A percentile compares a stretch with the other conserved stretches of the same genome.
Evolutionary conservation across 2,329 filamentous ascomycete genomes (phyloP).

Genomic region (Graphilbum ipis-grandicollis): DNA sequence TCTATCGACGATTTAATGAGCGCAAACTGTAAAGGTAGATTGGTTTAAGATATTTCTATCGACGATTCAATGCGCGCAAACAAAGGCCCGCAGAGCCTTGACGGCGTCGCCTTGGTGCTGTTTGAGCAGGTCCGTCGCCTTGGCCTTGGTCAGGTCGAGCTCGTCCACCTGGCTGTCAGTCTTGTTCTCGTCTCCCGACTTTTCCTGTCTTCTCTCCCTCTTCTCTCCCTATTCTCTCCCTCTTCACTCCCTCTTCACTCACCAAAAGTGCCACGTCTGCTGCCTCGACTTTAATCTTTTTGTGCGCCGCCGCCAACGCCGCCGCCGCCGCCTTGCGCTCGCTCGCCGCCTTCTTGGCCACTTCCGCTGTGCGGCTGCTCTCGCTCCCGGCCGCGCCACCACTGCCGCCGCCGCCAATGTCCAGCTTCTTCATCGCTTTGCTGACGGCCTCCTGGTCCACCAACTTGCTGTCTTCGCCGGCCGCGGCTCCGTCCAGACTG

Average conservation of each 20-base stretch:
- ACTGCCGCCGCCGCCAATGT: slow-evolving; percentile 13
- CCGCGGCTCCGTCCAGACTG: slow-evolving; percentile 40
- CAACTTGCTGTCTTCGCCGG: slow-evolving; percentile 35
- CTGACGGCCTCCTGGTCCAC: slow-evolving; percentile 54
- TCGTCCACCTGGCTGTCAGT: slow-evolving; percentile 38
- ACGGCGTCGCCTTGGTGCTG: slow-evolving; percentile 52
- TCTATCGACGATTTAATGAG: too few relatives aligned
- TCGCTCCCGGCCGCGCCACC: background rate
- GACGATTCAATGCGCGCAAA: slow-evolving; percentile 12
- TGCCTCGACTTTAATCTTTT: slow-evolving; percentile 56
- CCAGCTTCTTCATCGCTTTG: slow-evolving; percentile 53
- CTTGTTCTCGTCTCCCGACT: background rate
- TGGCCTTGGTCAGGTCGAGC: slow-evolving; percentile 52
- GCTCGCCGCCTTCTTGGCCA: slow-evolving; percentile 20
- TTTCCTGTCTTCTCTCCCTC: background rate
- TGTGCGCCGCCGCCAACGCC: slow-evolving; percentile 16
- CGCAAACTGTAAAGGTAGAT: too few relatives aligned
- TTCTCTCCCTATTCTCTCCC: background rate
- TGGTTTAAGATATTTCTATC: too few relatives aligned
- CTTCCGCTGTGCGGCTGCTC: slow-evolving; percentile 6
- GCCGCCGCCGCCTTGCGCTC: background rate
- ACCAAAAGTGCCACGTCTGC: slow-evolving; percentile 56
- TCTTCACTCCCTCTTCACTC: slow-evolving; percentile 13
- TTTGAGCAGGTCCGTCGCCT: slow-evolving; percentile 59
- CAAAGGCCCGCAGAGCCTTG: slow-evolving; percentile 46